phyloP scores from a whole-genome alignment of 345 rosid genomes.

The Acer negundo region DNA sequence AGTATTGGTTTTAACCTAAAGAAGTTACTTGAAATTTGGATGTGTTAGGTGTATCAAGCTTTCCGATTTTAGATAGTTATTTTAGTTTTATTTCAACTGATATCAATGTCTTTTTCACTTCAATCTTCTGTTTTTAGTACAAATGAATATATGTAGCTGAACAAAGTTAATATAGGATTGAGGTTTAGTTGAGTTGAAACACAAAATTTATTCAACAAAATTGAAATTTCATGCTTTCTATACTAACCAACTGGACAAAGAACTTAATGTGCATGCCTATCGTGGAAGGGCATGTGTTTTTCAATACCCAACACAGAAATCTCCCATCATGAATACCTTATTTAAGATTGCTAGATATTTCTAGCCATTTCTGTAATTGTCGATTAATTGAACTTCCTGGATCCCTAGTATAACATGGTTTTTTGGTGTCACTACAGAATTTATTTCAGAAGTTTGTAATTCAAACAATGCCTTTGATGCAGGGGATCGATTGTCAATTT shows the following conservation, averaged over 20 bases:
- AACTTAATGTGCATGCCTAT: background rate
- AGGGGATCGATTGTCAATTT: slow-evolving; percentile 33
- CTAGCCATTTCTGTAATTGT: too few relatives aligned
- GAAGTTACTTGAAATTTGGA: background rate
- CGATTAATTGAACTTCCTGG: background rate
- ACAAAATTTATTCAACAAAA: background rate
- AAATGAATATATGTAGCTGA: background rate
- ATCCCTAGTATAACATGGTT: background rate
- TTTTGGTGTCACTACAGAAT: slow-evolving; percentile 45
- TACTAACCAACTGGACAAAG: background rate
- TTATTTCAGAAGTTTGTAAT: slow-evolving; percentile 46
- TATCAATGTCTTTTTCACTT: background rate
- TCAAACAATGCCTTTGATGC: slow-evolving; percentile 30
- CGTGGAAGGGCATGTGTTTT: background rate
- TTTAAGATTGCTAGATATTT: background rate
- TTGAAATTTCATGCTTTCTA: background rate
- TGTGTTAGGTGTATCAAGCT: background rate
- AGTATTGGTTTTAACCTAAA: background rate
- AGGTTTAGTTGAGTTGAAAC: background rate
- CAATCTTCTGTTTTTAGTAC: background rate
- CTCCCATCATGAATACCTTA: background rate
- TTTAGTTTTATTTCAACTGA: background rate
- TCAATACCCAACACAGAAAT: too few relatives aligned
- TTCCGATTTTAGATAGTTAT: background rate
- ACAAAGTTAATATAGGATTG: background rate